Conservation (phyloP, 2,329 filamentous ascomycete genomes). For the Thielaviopsis populi region DNA sequence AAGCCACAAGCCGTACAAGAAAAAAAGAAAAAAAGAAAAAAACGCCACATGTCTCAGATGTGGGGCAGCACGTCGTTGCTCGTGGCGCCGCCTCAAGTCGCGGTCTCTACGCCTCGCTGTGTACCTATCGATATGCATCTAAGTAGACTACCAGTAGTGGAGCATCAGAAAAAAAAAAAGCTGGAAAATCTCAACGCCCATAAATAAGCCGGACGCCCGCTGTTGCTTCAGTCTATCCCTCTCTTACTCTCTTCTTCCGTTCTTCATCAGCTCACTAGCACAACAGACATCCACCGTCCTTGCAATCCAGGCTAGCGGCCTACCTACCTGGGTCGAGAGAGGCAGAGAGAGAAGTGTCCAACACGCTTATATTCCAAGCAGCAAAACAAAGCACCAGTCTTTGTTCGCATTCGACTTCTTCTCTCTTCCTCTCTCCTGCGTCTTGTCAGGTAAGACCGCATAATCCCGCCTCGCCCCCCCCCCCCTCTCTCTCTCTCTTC, state of each 20-base stretch:
- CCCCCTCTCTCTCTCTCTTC: neutral
- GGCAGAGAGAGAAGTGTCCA: neutral
- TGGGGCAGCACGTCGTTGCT: neutral
- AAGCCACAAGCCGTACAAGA: too few species aligned
- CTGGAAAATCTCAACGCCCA: neutral
- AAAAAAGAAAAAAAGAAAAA: too few species aligned
- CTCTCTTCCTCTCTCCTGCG: neutral
- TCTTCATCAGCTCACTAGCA: too few species aligned
- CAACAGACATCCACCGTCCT: neutral
- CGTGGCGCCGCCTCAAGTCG: neutral
- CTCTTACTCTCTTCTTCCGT: neutral
- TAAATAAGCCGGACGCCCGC: neutral
- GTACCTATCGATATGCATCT: conserved; percentile 9
- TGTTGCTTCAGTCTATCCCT: neutral
- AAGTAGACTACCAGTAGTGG: neutral
- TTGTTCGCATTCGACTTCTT: neutral
- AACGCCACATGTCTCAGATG: neutral
- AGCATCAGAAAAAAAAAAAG: conserved; percentile 11
- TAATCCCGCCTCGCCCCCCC: too few species aligned
- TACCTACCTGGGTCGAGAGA: neutral
- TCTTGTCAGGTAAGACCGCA: neutral
- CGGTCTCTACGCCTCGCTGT: neutral
- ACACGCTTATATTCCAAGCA: neutral
- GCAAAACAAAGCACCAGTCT: neutral
- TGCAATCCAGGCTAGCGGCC: neutral